A percentile compares a stretch with the other conserved stretches of the same genome.
phyloP scores from a whole-genome alignment of 2,329 filamentous ascomycete genomes.

The Pseudofabraea citricarpa region DNA sequence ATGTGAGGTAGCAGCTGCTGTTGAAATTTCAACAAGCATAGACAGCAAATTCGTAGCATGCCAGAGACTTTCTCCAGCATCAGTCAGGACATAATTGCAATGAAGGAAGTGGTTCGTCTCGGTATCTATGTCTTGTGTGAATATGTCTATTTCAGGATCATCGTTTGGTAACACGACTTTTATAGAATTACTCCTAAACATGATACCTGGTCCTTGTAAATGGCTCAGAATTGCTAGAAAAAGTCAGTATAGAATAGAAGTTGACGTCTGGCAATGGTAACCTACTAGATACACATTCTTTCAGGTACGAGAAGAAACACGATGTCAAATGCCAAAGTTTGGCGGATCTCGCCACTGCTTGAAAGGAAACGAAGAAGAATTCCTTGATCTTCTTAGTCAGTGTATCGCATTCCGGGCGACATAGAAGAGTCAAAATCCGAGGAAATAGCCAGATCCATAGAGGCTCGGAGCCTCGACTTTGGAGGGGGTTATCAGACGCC shows the following conservation, averaged over 20 bases:
- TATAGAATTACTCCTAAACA: constrained; percentile 7
- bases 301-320: constrained; percentile 43
- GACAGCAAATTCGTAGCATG: constrained; percentile 21
- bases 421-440: constrained; percentile 51
- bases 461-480: constrained; percentile 51
- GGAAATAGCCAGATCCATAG: constrained; percentile 63
- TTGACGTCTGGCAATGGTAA: not conserved
- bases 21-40: constrained; percentile 24
- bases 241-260: constrained; percentile 1
- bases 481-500: constrained; percentile 36
- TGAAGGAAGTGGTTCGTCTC: not conserved
- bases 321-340: constrained; percentile 44
- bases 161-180: constrained; percentile 18
- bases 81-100: constrained; percentile 22
- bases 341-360: constrained; percentile 37
- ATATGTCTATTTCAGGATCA: constrained; percentile 10
- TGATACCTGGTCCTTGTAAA: constrained; percentile 15
- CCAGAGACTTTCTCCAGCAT: constrained; percentile 15
- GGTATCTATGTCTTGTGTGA: constrained; percentile 6
- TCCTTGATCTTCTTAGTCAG: constrained; percentile 47
- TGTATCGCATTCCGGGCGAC: constrained; percentile 42
- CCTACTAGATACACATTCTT: constrained; percentile 30
- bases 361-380: constrained; percentile 46
- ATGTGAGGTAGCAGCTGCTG: constrained; percentile 16
- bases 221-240: constrained; percentile 20